These are phyloP conservation scores for Spirogloea muscicola DNA, from an alignment of 139 green algal species.

Conservation along the genomic window DNA sequence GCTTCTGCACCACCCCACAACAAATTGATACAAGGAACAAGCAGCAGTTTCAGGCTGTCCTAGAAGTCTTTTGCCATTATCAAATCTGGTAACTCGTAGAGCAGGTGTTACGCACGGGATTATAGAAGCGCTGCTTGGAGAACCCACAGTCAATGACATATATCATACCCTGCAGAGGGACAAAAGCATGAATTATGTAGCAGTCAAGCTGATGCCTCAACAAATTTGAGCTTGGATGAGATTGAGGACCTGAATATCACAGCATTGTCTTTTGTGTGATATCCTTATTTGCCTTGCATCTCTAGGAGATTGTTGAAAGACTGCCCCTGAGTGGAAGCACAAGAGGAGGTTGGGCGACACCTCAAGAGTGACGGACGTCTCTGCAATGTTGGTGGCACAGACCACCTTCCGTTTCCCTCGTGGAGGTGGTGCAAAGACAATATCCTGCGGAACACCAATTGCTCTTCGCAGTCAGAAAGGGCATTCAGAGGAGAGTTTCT, in stretches of 20 bases:
- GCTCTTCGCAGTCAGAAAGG: too few species aligned
- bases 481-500: too few species aligned
- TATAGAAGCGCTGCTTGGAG: slow-evolving; percentile 70
- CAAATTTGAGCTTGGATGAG: too few species aligned
- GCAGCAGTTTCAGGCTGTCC: too few species aligned
- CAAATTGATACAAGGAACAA: background rate
- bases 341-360: background rate
- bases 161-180: slow-evolving; percentile 13
- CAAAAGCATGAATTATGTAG: too few species aligned
- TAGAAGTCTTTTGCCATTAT: too few species aligned
- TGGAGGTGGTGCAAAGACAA: slow-evolving; percentile 81
- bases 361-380: slow-evolving; percentile 52
- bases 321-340: background rate
- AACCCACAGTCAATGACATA: slow-evolving; percentile 85
- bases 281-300: too few species aligned
- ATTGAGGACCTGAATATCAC: too few species aligned
- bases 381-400: slow-evolving; percentile 80
- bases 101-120: slow-evolving; percentile 55
- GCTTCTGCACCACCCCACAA: background rate
- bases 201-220: too few species aligned
- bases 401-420: slow-evolving; percentile 86
- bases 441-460: too few species aligned
- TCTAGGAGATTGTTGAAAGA: too few species aligned
- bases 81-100: background rate
- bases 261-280: too few species aligned